phyloP scores from a whole-genome alignment of 768 basidiomycete species.

The Coprinopsis strossmayeri region DNA sequence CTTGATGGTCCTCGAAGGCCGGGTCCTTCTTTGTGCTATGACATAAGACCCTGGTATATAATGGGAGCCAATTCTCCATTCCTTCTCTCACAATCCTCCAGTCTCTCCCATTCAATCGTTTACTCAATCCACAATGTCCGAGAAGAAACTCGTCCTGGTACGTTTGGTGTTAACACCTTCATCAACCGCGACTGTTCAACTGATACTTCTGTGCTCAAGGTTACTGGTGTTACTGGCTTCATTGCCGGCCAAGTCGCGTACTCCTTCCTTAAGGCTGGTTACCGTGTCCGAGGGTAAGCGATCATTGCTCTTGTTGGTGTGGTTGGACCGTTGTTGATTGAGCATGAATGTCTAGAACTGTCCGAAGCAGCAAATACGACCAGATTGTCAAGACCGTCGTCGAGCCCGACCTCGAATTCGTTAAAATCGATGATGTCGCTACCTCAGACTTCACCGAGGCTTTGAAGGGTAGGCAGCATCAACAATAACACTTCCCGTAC shows the following conservation, averaged over 20 bases:
- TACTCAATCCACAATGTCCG: no score
- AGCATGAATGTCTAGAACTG: constrained; percentile 19
- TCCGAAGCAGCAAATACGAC: constrained; percentile 25
- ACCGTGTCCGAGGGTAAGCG: constrained; percentile 32
- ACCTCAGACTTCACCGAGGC: constrained; percentile 39
- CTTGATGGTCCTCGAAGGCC: no score
- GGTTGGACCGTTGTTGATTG: not conserved
- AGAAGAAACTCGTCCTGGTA: no score
- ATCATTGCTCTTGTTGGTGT: not conserved
- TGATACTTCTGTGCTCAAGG: no score
- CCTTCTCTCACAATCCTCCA: no score
- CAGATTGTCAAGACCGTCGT: constrained; percentile 17
- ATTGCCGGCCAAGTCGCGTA: constrained; percentile 32
- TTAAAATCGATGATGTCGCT: constrained; percentile 24
- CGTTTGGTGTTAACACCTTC: no score
- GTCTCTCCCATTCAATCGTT: no score
- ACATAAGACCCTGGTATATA: no score
- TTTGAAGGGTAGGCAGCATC: constrained; percentile 26
- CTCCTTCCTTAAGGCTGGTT: constrained; percentile 26
- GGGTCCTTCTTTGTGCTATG: no score
- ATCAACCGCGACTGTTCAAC: no score
- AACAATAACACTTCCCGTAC: no score
- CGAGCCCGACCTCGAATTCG: constrained; percentile 23
- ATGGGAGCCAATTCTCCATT: no score
- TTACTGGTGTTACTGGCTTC: constrained; percentile 35